Conservation (phyloP, 371 early-diverging fungal species). For the Parasitella parasitica region DNA sequence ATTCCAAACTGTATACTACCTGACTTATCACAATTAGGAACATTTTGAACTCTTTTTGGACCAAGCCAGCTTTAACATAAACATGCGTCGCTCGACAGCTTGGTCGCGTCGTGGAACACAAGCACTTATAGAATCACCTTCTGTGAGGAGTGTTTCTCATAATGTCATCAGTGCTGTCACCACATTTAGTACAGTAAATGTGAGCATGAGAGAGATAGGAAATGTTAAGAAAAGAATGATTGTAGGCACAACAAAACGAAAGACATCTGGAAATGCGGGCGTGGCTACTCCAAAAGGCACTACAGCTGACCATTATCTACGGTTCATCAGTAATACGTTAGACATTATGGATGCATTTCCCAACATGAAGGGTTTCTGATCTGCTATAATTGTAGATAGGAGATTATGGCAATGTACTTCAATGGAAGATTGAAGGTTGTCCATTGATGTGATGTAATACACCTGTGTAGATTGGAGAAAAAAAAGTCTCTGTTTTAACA, state of each 20-base stretch:
- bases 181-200: conserved; percentile 3
- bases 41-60: not conserved
- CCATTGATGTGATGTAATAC: too few relatives aligned
- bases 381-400: too few relatives aligned
- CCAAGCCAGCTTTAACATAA: conserved; percentile 6
- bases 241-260: conserved; percentile 2
- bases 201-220: not conserved
- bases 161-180: conserved; percentile 18
- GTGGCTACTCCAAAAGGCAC: conserved; percentile 9
- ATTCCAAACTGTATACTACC: too few relatives aligned
- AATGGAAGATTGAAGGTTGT: too few relatives aligned
- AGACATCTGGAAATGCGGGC: not conserved
- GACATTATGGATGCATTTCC: conserved; percentile 4
- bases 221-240: conserved; percentile 1
- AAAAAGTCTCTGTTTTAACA: too few relatives aligned
- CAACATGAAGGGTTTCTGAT: not conserved
- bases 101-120: conserved; percentile 1
- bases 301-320: conserved; percentile 10
- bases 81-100: not conserved
- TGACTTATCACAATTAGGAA: too few relatives aligned
- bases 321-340: conserved; percentile 1
- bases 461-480: too few relatives aligned
- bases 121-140: not conserved
- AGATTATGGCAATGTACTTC: too few relatives aligned
- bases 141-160: conserved; percentile 4